These are phyloP conservation scores for Psilocybe cubensis DNA, from an alignment of 768 basidiomycete species.

Conservation along the genomic window DNA sequence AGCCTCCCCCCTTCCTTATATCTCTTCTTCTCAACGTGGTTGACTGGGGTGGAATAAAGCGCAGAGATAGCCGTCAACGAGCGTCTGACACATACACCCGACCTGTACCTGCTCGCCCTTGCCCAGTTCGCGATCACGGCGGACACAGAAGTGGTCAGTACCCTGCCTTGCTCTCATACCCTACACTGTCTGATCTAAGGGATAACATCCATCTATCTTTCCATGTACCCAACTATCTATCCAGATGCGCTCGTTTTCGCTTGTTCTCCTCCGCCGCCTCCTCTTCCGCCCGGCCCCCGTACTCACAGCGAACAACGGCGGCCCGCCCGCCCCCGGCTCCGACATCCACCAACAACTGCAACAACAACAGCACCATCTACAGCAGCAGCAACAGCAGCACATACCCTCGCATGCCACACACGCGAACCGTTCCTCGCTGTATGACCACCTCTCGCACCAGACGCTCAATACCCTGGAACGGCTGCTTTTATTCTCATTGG, in stretches of 20 bases:
- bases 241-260: conserved; percentile 85
- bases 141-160: conserved; percentile 78
- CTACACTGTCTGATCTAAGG: too few species aligned
- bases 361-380: not conserved
- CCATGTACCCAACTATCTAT: not conserved
- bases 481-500: conserved; percentile 69
- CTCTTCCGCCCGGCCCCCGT: conserved; percentile 67
- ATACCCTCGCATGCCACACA: not conserved
- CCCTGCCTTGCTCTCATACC: not conserved
- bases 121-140: conserved; percentile 79
- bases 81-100: conserved; percentile 74
- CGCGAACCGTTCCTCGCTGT: conserved; percentile 63
- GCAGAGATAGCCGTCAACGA: conserved; percentile 86
- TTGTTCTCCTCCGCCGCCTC: conserved; percentile 78
- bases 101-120: conserved; percentile 77
- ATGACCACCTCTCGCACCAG: conserved; percentile 74
- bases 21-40: not conserved
- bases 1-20: too few species aligned
- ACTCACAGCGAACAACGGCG: conserved; percentile 15
- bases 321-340: too few species aligned
- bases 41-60: conserved; percentile 75
- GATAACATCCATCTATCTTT: not conserved
- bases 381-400: conserved; percentile 14
- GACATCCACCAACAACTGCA: too few species aligned
- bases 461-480: conserved; percentile 72